Percentiles rank a stretch among this genome's conserved stretches.
These are phyloP conservation scores for Mesembryanthemum crystallinum DNA, from an alignment of 148 eudicot species.

Conservation along the genomic window DNA sequence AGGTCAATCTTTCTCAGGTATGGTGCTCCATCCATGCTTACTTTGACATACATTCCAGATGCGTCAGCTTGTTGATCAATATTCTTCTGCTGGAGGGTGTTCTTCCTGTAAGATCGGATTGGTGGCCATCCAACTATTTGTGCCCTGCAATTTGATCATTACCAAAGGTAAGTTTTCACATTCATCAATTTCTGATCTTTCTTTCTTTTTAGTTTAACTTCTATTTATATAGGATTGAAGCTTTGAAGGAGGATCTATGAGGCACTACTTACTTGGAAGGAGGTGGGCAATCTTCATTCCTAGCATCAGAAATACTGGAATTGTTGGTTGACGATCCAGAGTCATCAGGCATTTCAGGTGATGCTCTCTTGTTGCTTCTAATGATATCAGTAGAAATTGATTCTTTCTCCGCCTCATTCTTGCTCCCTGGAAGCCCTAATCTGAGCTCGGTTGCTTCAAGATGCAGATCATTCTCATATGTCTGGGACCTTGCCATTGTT, in stretches of 20 bases:
- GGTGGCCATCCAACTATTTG: constrained; percentile 83
- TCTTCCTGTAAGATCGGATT: constrained; percentile 57
- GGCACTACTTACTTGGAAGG: constrained; percentile 57
- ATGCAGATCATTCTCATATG: constrained; percentile 33
- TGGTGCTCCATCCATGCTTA: constrained; percentile 85
- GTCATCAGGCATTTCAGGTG: constrained; percentile 34
- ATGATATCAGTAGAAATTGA: constrained; percentile 8
- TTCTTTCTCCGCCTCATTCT: constrained; percentile 25
- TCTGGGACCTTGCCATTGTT: constrained; percentile 37
- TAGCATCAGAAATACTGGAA: constrained; percentile 31
- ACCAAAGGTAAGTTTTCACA: constrained; percentile 13
- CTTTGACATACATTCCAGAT: constrained; percentile 57
- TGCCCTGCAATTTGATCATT: constrained; percentile 34
- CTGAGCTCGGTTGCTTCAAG: constrained; percentile 67
- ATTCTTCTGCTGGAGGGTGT: constrained; percentile 45
- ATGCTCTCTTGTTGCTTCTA: constrained; percentile 46
- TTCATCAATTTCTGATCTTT: constrained; percentile 4
- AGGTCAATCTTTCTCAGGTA: constrained; percentile 67
- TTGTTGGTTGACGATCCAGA: constrained; percentile 33
- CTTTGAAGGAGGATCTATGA: not conserved
- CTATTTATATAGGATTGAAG: not conserved
- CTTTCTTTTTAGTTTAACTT: too few relatives aligned
- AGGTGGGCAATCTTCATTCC: constrained; percentile 36
- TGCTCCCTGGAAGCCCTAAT: constrained; percentile 59
- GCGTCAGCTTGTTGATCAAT: constrained; percentile 30